These are phyloP conservation scores for Amanita subjunquillea DNA, from an alignment of 768 basidiomycete genomes.

Conservation along the genomic window DNA sequence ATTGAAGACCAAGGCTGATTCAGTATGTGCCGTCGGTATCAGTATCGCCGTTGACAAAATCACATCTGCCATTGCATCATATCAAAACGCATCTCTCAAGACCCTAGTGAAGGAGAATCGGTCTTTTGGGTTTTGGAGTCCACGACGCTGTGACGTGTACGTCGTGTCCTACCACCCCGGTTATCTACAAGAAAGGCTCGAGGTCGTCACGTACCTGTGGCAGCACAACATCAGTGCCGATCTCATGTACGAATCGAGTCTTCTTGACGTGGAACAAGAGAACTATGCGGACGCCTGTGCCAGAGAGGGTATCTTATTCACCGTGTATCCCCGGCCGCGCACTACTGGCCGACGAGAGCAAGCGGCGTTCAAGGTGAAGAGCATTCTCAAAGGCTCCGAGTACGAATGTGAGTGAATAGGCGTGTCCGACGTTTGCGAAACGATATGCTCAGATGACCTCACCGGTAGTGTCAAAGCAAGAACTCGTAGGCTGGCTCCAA, in stretches of 20 bases:
- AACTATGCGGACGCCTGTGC: constrained; percentile 55
- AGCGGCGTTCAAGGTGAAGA: constrained; percentile 73
- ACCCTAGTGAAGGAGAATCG: constrained; percentile 66
- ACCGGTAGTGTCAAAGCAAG: constrained; percentile 39
- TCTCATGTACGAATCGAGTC: constrained; percentile 74
- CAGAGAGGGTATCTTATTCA: constrained; percentile 78
- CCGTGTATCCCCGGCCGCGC: constrained; percentile 40
- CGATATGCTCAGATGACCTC: neutral
- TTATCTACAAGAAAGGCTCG: constrained; percentile 65
- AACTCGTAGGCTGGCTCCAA: constrained; percentile 67
- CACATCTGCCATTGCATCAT: constrained; percentile 53
- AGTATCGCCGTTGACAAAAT: constrained; percentile 79
- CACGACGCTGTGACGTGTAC: constrained; percentile 83
- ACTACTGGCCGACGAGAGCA: constrained; percentile 42
- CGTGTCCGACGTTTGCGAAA: neutral
- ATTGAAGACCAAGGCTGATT: constrained; percentile 40
- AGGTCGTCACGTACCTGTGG: constrained; percentile 72
- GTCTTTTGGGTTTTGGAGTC: constrained; percentile 85
- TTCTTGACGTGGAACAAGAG: constrained; percentile 54
- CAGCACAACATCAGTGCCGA: constrained; percentile 76
- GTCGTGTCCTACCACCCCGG: constrained; percentile 72
- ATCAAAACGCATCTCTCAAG: constrained; percentile 60
- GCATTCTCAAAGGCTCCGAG: constrained; percentile 69
- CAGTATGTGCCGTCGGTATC: constrained; percentile 58
- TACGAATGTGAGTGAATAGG: constrained; percentile 43